Conservation (phyloP, 2,329 filamentous ascomycete genomes). For the Colletotrichum horii region DNA sequence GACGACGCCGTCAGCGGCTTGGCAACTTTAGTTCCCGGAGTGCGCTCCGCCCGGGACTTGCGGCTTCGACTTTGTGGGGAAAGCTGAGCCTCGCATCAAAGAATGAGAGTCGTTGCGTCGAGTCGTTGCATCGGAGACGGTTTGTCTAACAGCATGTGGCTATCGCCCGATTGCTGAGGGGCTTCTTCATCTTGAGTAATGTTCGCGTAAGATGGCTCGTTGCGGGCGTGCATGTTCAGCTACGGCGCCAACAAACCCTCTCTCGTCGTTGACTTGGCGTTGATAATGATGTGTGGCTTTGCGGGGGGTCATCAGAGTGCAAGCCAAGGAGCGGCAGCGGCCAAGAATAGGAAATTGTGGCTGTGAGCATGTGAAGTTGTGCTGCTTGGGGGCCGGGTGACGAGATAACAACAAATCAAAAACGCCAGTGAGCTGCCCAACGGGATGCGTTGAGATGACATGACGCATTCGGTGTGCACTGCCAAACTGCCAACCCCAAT, state of each 20-base stretch:
- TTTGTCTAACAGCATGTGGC: background rate
- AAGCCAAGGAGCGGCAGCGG: background rate
- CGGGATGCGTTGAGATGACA: background rate
- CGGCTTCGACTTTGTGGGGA: background rate
- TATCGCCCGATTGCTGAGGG: background rate
- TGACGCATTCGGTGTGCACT: background rate
- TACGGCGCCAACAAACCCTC: background rate
- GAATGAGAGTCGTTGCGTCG: background rate
- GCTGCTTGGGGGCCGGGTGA: background rate
- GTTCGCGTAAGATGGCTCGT: background rate
- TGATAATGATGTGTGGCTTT: conserved; percentile 12
- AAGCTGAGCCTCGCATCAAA: background rate
- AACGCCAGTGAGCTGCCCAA: background rate
- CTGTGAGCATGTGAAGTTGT: conserved; percentile 16
- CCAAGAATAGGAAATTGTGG: background rate
- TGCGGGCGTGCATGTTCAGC: background rate
- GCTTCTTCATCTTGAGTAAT: background rate
- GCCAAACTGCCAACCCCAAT: background rate
- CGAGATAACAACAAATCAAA: background rate
- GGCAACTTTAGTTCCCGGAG: background rate
- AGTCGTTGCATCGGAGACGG: background rate
- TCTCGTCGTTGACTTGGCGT: conserved; percentile 4
- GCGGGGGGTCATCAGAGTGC: background rate
- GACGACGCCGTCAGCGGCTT: background rate
- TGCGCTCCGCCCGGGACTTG: background rate